Evolutionary conservation across 306 rosid species (phyloP).

Genomic region (Glycine tomentella): DNA sequence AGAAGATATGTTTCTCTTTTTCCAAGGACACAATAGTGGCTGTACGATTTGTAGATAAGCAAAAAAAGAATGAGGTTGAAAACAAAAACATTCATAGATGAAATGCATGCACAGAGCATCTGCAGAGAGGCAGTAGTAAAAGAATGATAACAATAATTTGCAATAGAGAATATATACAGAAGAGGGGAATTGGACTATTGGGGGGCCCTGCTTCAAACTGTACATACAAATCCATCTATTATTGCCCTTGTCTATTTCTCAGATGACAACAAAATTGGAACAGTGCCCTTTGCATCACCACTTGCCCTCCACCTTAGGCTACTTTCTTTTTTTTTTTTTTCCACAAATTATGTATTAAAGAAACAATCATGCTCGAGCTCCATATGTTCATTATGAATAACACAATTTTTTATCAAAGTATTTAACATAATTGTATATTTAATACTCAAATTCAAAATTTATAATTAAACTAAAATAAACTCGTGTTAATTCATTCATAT

Average conservation of each 20-base stretch:
- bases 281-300: conserved; percentile 54
- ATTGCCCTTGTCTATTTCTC: conserved; percentile 64
- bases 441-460: too few species aligned
- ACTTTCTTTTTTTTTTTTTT: too few species aligned
- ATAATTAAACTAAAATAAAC: too few species aligned
- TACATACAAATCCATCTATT: conserved; percentile 63
- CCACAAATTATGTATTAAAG: too few species aligned
- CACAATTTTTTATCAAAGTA: too few species aligned
- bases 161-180: conserved; percentile 42
- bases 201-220: conserved; percentile 60
- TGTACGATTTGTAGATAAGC: conserved; percentile 1
- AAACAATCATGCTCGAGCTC: too few species aligned
- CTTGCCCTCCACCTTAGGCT: conserved; percentile 44
- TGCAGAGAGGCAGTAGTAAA: conserved; percentile 21
- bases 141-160: conserved; percentile 61
- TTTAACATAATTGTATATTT: too few species aligned
- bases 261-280: conserved; percentile 61
- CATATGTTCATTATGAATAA: too few species aligned
- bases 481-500: too few species aligned
- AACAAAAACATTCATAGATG: conserved; percentile 4
- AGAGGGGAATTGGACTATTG: too few species aligned
- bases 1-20: conserved; percentile 1
- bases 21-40: conserved; percentile 16
- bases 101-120: conserved; percentile 25
- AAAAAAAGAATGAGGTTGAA: conserved; percentile 11